Evolutionary conservation across 345 rosid genomes (phyloP).

Genomic region (Syzygium oleosum): DNA sequence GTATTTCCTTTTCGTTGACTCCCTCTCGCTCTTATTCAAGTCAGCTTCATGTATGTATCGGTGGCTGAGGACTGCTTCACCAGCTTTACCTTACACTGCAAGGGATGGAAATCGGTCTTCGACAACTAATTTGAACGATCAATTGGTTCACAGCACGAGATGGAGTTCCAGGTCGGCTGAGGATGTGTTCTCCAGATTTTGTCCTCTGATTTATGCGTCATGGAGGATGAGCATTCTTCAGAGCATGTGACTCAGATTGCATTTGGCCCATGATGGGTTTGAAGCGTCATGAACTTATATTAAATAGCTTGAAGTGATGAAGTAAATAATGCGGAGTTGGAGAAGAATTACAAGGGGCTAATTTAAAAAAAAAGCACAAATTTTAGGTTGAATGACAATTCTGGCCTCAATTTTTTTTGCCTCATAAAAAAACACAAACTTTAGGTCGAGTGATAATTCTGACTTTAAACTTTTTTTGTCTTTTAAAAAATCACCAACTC

Average conservation of each 20-base stretch:
- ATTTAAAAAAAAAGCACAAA: no score
- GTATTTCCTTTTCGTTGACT: neutral
- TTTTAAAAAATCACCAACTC: no score
- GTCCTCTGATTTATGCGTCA: no score
- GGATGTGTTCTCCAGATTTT: no score
- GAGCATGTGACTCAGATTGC: no score
- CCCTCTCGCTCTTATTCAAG: neutral
- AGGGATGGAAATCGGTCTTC: slow-evolving; percentile 14
- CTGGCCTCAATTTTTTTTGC: no score
- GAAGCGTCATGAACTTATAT: neutral
- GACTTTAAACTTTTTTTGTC: no score
- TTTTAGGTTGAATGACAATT: no score
- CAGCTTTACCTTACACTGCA: slow-evolving; percentile 7
- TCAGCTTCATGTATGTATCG: slow-evolving; percentile 13
- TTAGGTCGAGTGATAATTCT: no score
- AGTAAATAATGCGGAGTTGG: neutral
- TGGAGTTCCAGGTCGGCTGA: slow-evolving; percentile 1
- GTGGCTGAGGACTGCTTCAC: slow-evolving; percentile 24
- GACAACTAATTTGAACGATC: slow-evolving; percentile 1
- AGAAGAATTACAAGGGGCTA: neutral
- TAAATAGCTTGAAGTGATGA: neutral
- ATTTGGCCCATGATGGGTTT: neutral
- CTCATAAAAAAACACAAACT: no score
- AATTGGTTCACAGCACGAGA: slow-evolving; percentile 12
- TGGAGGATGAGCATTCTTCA: no score